Evolutionary conservation across 805 yeast genomes (phyloP).

Genomic region (Wickerhamiella kazuoi): DNA sequence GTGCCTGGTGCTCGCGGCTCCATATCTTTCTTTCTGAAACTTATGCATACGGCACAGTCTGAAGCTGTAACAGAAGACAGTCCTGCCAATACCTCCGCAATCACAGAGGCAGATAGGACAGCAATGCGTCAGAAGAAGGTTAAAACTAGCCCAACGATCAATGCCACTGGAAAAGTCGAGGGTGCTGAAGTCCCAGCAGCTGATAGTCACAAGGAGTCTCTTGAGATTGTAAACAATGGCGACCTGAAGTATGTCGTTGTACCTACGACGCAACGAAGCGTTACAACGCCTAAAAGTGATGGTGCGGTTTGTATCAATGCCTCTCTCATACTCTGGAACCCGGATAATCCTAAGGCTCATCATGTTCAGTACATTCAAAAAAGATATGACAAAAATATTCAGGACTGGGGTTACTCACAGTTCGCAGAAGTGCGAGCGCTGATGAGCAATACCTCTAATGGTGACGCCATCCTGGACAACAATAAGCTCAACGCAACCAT

Average conservation of each 20-base stretch:
- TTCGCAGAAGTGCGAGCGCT: conserved; percentile 43
- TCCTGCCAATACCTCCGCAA: not conserved
- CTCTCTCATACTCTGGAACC: conserved; percentile 69
- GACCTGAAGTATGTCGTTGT: not conserved
- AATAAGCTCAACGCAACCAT: conserved; percentile 55
- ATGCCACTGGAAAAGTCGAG: not conserved
- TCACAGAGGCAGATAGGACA: not conserved
- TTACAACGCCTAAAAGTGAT: conserved; percentile 14
- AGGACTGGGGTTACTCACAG: conserved; percentile 93
- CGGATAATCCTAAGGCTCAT: conserved; percentile 45
- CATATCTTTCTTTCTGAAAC: conserved; percentile 63
- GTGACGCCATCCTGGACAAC: conserved; percentile 30
- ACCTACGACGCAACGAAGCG: not conserved
- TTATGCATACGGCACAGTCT: not conserved
- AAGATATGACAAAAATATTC: conserved; percentile 54
- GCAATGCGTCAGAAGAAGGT: not conserved
- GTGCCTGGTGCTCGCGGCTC: conserved; percentile 23
- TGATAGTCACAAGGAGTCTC: conserved; percentile 10
- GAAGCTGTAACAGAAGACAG: not conserved
- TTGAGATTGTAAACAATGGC: not conserved
- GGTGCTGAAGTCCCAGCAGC: not conserved
- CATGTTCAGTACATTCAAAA: conserved; percentile 52
- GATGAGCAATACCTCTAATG: conserved; percentile 9
- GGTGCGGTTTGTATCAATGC: conserved; percentile 92
- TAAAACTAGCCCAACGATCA: not conserved